A percentile compares a stretch with the other conserved stretches of the same genome.
phyloP scores from a whole-genome alignment of 345 rosid species.

The Trapa incisa region DNA sequence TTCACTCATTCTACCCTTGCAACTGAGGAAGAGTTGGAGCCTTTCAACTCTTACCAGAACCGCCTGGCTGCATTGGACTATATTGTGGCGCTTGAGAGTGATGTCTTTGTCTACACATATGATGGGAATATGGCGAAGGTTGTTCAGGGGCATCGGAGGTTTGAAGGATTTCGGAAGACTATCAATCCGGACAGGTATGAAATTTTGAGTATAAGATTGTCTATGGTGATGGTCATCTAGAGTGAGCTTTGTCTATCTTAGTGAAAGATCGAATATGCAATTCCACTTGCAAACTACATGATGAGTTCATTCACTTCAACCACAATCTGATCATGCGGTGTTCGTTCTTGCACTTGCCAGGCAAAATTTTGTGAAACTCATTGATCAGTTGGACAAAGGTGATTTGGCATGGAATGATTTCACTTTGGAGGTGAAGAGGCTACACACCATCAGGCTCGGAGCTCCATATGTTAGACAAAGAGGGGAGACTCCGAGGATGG shows the following conservation, averaged over 20 bases:
- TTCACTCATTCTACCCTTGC: slow-evolving; percentile 69
- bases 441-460: slow-evolving; percentile 60
- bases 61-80: slow-evolving; percentile 92
- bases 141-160: slow-evolving; percentile 84
- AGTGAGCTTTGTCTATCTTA: no score
- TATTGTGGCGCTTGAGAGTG: slow-evolving; percentile 79
- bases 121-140: slow-evolving; percentile 99
- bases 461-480: slow-evolving; percentile 51
- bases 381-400: slow-evolving; percentile 63
- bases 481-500: slow-evolving; percentile 60
- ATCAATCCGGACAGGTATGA: slow-evolving; percentile 74
- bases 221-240: no score
- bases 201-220: no score
- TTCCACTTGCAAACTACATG: neutral
- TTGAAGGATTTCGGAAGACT: slow-evolving; percentile 76
- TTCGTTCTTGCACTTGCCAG: slow-evolving; percentile 25
- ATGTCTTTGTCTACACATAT: slow-evolving; percentile 80
- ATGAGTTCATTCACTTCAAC: neutral
- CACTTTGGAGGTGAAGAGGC: slow-evolving; percentile 45
- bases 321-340: neutral
- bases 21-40: slow-evolving; percentile 67
- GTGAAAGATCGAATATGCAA: no score
- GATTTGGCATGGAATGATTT: slow-evolving; percentile 59
- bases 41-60: slow-evolving; percentile 63
- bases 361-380: slow-evolving; percentile 49